Base-by-base conservation (phyloP, 2,329 filamentous ascomycete species). In the Colletotrichum higginsianum region DNA sequence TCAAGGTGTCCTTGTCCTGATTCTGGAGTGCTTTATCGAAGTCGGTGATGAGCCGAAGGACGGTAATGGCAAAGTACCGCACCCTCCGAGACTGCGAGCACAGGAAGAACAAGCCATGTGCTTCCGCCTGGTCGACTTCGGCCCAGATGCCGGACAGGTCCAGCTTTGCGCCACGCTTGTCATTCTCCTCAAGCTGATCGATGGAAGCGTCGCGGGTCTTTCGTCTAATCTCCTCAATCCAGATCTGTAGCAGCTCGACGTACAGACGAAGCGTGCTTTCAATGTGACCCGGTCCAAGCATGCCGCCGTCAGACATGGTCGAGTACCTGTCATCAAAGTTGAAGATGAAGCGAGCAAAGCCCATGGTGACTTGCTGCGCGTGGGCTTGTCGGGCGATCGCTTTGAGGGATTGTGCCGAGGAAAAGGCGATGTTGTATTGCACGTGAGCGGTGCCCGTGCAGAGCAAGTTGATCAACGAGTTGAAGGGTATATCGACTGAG, bases 361-460 rank as follows among this genome's bases (percentile, higher is more conserved):
- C 96, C 82, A 97, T 98, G 0, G 95, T 98, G 3, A 99, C 96
- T 80, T 96, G 94, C 76, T 99, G 95, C 0, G 96, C 95, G 82
- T 98, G 93, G 9, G 93, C 94, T 78, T 99, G 96, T 42, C 94
- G 89, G 13, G 97, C 96, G 77, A 99, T 99, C 0, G 96, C 96
- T 80, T 98, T 98, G 18, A 99, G 83, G 1, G 96, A 98, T 75
- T 95, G 93, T 3, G 95, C 94, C 1, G 97, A 98, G 0, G 96
- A 98, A 53, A 91, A 89, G 1, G 96, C 97, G 79, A 99, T 98
- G 69, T 96, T 95, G 46, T 90, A 90, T 78, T 98, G 95, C 21
- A 98, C 93, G 81, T 99, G 97, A 15, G 96, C 96, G 1, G 97
- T 99, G 13, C 96, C 96, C 2, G 96, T 99, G 79, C 97, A 99